Conservation (phyloP, 2,329 filamentous ascomycete genomes). For the Colletotrichum lindemuthianum region DNA sequence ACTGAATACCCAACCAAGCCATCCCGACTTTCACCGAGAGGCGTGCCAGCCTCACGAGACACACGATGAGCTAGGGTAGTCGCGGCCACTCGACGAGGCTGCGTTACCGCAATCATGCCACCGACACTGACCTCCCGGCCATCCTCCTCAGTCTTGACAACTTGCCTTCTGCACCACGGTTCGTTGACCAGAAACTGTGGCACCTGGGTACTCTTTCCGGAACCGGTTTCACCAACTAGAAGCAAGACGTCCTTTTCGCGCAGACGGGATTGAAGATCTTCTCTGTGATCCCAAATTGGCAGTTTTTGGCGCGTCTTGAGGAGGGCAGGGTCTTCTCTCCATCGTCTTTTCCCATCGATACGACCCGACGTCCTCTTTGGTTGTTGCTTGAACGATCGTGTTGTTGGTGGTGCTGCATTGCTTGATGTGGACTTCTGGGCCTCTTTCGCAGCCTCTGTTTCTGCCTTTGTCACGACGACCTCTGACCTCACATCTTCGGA, state of each 20-base stretch:
- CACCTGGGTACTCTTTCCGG: conserved; percentile 95
- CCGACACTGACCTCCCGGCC: conserved; percentile 66
- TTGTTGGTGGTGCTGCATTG: conserved; percentile 6
- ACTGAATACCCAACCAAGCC: conserved; percentile 88
- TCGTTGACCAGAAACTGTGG: conserved; percentile 87
- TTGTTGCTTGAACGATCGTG: neutral
- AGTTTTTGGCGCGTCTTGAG: conserved; percentile 70
- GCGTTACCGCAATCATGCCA: conserved; percentile 90
- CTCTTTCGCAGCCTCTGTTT: conserved; percentile 17
- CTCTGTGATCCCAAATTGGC: conserved; percentile 81
- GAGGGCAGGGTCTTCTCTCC: conserved; percentile 45
- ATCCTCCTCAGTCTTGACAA: conserved; percentile 56
- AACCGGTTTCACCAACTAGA: conserved; percentile 92
- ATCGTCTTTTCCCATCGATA: conserved; percentile 23
- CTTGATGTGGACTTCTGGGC: neutral
- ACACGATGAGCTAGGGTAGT: conserved; percentile 91
- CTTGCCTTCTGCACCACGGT: conserved; percentile 77
- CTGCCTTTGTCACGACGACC: neutral
- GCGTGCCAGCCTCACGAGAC: conserved; percentile 75
- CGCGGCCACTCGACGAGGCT: conserved; percentile 92
- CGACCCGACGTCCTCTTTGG: conserved; percentile 12
- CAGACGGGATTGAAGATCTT: conserved; percentile 74
- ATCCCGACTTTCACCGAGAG: conserved; percentile 54
- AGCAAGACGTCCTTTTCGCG: conserved; percentile 78
- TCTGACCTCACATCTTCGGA: conserved; percentile 13